Evolutionary conservation across 78 protist genomes (phyloP).

Genomic region (Anaeramoeba flamelloides): DNA sequence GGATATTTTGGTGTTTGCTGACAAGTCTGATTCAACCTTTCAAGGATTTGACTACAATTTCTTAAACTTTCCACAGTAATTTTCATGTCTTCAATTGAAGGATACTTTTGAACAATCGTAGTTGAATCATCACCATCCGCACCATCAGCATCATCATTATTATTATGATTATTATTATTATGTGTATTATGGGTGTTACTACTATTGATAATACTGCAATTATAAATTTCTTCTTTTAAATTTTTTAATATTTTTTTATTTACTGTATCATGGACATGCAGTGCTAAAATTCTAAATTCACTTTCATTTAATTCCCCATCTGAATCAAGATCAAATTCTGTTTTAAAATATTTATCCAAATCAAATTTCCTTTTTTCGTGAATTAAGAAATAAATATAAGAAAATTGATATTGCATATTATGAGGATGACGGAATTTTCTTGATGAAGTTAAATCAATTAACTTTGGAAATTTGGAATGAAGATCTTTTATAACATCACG

Average conservation of each 20-base stretch:
- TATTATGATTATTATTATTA: too few species aligned
- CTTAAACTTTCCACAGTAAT: neutral
- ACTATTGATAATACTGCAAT: too few species aligned
- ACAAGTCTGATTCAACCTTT: neutral
- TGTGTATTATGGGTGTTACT: too few species aligned
- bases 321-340: slow-evolving; percentile 3
- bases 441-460: slow-evolving; percentile 60
- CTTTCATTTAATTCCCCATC: slow-evolving; percentile 35
- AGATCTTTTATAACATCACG: slow-evolving; percentile 44
- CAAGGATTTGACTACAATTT: neutral
- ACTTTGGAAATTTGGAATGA: slow-evolving; percentile 46
- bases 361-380: slow-evolving; percentile 17
- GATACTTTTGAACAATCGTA: too few species aligned
- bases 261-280: too few species aligned
- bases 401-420: slow-evolving; percentile 79
- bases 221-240: too few species aligned
- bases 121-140: too few species aligned
- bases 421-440: slow-evolving; percentile 34
- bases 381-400: slow-evolving; percentile 63
- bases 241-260: neutral
- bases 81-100: neutral
- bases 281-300: slow-evolving; percentile 45
- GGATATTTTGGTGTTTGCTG: neutral
- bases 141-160: too few species aligned
- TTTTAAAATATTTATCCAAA: slow-evolving; percentile 9